Base-by-base conservation (phyloP, 2,329 filamentous ascomycete species). In the Cryphonectria naterciae region DNA sequence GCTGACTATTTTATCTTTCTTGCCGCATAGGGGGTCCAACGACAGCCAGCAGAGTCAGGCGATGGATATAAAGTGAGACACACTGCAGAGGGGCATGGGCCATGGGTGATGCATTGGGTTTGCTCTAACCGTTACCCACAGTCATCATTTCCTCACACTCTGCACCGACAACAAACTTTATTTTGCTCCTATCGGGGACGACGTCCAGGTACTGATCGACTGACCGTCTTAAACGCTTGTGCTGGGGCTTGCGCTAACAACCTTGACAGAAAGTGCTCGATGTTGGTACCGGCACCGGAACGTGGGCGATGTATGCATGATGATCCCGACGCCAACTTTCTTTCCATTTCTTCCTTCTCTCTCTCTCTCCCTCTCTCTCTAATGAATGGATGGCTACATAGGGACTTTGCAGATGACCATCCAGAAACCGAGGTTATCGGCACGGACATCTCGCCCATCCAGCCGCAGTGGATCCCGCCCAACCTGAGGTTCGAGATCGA, bases 401-500 rank as follows among this genome's bases (percentile, higher is more conserved):
- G 89, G 72, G 87, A 88, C 73, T 78, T 82, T 67, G 78, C 81
- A 74, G 77, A 86, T 67, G 72, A 80, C 6, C 83, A 83, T 54
- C 85, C 85, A 41, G 76, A 80, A 73, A 82, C 77, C 73, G 81
- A 76, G 80, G 87, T 79, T 17, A 83, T 83, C 65, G 87, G 87
- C 32, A 87, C 85, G 17, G 87, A 89, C 75, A 80, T 89, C n/a
- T 87, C 86, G 5, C 86, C 87, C 0, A 87, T 88, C 17, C 87
- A 89, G 73, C 86, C 87, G 0, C 80, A 78, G 28, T 86, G 85
- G 80, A 83, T 89, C 0, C 88, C 88, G 2, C 82, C 84, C 46
- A 91, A 91, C 58, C 43, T 78, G 41, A 80, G 81, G 28, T 89
- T 88, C 65, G 74, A 90, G 71, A 85, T 91, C 62, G 90, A 92